phyloP scores from a whole-genome alignment of 169 alveolate species.

The Perkinsus chesapeaki region DNA sequence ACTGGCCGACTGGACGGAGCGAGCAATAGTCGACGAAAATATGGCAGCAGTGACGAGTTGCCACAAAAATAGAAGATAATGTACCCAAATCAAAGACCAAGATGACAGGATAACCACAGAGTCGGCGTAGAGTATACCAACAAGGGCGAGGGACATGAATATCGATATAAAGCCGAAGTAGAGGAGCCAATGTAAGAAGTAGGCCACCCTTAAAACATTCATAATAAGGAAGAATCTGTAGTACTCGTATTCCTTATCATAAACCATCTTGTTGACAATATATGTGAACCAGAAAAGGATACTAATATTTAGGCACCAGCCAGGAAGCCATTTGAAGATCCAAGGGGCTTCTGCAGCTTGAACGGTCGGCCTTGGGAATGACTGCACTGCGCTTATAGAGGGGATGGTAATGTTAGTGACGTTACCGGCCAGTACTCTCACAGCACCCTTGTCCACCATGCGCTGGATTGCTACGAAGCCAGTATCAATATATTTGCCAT shows the following conservation, averaged over 20 bases:
- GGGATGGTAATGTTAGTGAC: neutral
- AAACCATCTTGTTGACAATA: conserved; percentile 23
- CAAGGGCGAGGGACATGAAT: conserved; percentile 32
- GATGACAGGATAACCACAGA: neutral
- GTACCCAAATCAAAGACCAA: neutral
- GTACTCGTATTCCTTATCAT: conserved; percentile 58
- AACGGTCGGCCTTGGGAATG: neutral
- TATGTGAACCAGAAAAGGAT: neutral
- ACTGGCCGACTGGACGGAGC: neutral
- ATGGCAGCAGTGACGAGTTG: neutral
- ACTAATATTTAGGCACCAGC: neutral
- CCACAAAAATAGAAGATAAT: neutral
- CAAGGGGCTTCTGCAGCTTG: neutral
- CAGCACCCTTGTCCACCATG: neutral
- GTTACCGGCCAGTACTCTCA: neutral
- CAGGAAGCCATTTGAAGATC: neutral
- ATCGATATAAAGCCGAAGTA: conserved; percentile 41
- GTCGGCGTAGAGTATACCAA: neutral
- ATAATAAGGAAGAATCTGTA: conserved; percentile 68
- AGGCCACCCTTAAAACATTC: conserved; percentile 58
- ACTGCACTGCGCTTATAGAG: neutral
- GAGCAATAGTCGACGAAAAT: neutral
- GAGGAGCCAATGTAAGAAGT: conserved; percentile 54
- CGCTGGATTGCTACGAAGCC: neutral
- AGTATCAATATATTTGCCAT: neutral